phyloP scores from a whole-genome alignment of 1,284 basidiomycete genomes.

The Ustilago crameri region DNA sequence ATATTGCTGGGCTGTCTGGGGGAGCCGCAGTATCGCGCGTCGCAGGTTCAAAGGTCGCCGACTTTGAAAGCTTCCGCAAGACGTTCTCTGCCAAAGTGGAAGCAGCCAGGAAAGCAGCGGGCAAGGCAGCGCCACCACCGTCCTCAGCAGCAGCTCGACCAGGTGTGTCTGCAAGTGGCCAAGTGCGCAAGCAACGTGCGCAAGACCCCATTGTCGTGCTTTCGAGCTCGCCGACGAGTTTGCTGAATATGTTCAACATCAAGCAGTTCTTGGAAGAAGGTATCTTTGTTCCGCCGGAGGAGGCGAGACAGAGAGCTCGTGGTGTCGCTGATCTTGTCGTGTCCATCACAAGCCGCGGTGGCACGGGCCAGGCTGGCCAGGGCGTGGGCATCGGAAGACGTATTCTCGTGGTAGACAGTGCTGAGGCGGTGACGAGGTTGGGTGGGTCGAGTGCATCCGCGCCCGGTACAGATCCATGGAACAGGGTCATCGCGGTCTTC shows the following conservation, averaged over 20 bases:
- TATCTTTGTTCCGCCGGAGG: constrained; percentile 72
- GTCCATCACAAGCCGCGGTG: constrained; percentile 54
- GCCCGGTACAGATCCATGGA: constrained; percentile 70
- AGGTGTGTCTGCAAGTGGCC: constrained; percentile 26
- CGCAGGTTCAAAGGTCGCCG: constrained; percentile 22
- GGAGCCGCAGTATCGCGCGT: constrained; percentile 31
- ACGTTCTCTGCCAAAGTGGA: constrained; percentile 54
- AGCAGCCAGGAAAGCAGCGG: constrained; percentile 47
- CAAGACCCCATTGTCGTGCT: constrained; percentile 91
- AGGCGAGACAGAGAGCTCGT: constrained; percentile 57
- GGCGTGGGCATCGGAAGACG: constrained; percentile 70
- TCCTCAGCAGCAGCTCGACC: constrained; percentile 13
- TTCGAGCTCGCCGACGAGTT: constrained; percentile 90
- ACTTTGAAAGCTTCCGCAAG: constrained; percentile 45
- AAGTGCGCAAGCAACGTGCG: constrained; percentile 56
- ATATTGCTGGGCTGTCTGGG: constrained; percentile 27
- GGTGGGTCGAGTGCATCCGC: constrained; percentile 70
- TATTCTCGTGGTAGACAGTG: constrained; percentile 85
- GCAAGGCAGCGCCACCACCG: constrained; percentile 29
- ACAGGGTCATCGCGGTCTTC: constrained; percentile 94
- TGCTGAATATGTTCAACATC: constrained; percentile 98
- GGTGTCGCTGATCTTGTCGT: constrained; percentile 59
- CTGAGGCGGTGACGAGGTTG: constrained; percentile 90
- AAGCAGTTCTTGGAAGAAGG: constrained; percentile 91
- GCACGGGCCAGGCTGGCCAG: constrained; percentile 14